These are phyloP conservation scores for Tuctoria greenei DNA, from an alignment of 176 grass and related monocot species.

Conservation along the genomic window DNA sequence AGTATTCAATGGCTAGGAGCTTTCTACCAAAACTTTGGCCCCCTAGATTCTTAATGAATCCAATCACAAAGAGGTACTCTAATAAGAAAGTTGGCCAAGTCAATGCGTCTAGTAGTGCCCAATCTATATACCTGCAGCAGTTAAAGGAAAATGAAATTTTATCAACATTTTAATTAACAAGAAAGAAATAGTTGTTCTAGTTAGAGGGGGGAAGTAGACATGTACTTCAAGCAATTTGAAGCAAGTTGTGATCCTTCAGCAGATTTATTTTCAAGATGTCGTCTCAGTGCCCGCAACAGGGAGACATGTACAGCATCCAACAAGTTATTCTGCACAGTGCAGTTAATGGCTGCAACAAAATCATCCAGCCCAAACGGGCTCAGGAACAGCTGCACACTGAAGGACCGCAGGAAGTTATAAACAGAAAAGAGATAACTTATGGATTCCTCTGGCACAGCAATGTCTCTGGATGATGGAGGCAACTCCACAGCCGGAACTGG, in stretches of 20 bases:
- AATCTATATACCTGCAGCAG: constrained; percentile 71
- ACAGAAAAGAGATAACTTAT: constrained; percentile 79
- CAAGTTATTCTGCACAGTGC: constrained; percentile 67
- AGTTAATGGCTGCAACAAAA: constrained; percentile 82
- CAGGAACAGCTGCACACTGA: constrained; percentile 80
- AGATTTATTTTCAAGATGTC: constrained; percentile 67
- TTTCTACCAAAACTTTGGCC: constrained; percentile 45
- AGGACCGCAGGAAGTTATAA: constrained; percentile 86
- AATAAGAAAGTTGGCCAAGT: constrained; percentile 89
- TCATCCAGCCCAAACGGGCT: constrained; percentile 86
- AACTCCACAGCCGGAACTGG: constrained; percentile 47
- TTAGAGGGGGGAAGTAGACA: constrained; percentile 14
- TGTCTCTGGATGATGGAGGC: constrained; percentile 72
- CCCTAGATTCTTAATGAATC: constrained; percentile 61
- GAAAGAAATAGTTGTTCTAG: constrained; percentile 13
- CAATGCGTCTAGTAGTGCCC: constrained; percentile 77
- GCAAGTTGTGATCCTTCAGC: constrained; percentile 62
- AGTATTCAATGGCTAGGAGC: constrained; percentile 66
- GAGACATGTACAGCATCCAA: constrained; percentile 86
- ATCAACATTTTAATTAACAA: constrained; percentile 23
- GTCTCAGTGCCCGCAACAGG: constrained; percentile 60
- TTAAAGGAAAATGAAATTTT: constrained; percentile 26
- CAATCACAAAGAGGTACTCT: constrained; percentile 77
- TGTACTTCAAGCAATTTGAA: constrained; percentile 82
- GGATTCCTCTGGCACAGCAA: constrained; percentile 71